A percentile compares a stretch with the other conserved stretches of the same genome.
phyloP scores from a whole-genome alignment of 192 early-diverging fungal genomes.

The Coemansia sp. region DNA sequence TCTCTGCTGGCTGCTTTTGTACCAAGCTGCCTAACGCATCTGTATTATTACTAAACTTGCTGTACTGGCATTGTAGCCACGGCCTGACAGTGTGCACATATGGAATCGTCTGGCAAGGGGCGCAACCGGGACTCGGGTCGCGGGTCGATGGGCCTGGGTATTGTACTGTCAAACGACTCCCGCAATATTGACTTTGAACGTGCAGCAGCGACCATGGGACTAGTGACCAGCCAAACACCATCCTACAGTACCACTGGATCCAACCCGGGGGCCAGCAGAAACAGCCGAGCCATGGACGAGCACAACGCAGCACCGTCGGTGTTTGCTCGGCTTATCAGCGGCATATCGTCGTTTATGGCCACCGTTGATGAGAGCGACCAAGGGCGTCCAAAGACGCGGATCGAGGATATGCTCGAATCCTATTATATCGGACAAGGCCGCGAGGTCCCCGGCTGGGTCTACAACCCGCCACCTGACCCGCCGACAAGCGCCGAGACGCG shows the following conservation, averaged over 20 bases:
- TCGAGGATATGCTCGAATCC: conserved; percentile 46
- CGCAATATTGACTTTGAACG: conserved; percentile 7
- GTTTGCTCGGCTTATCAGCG: conserved; percentile 17
- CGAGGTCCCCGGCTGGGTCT: conserved; percentile 34
- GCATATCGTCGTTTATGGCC: conserved; percentile 24
- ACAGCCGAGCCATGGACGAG: background rate
- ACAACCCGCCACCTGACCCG: conserved; percentile 33
- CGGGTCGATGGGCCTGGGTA: conserved; percentile 34
- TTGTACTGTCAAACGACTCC: conserved; percentile 16
- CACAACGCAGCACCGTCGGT: conserved; percentile 11
- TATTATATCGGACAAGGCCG: conserved; percentile 39
- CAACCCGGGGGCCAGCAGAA: background rate
- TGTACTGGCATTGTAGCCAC: too few relatives aligned
- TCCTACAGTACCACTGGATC: background rate
- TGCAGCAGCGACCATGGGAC: conserved; percentile 5
- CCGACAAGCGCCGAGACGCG: background rate
- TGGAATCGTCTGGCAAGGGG: too few relatives aligned
- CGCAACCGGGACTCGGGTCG: conserved; percentile 2
- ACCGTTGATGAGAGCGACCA: conserved; percentile 2
- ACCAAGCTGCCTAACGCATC: too few relatives aligned
- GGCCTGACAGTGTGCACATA: too few relatives aligned
- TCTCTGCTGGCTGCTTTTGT: too few relatives aligned
- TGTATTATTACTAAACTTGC: too few relatives aligned
- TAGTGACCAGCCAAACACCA: background rate
- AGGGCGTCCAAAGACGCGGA: conserved; percentile 17